phyloP scores from a whole-genome alignment of 1,284 basidiomycete genomes.

The Xerocomus cyaneibrunnescens region DNA sequence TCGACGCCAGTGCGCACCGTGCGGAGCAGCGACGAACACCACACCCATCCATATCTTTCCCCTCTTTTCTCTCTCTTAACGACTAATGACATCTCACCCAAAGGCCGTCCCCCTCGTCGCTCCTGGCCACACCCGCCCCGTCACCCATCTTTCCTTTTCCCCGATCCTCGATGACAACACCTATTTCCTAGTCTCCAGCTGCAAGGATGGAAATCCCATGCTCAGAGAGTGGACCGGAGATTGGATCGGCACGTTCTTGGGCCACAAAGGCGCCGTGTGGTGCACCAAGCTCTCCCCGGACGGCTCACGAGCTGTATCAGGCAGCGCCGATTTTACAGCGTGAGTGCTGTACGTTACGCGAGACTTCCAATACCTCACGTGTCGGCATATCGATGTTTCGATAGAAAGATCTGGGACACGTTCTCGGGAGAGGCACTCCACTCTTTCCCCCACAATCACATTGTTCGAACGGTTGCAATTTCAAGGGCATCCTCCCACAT shows the following conservation, averaged over 20 bases:
- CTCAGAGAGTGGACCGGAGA: constrained; percentile 96
- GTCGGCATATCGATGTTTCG: not conserved
- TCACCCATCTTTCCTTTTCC: constrained; percentile 94
- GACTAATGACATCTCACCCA: constrained; percentile 53
- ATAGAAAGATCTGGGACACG: constrained; percentile 97
- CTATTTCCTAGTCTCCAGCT: constrained; percentile 89
- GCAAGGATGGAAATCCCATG: constrained; percentile 98
- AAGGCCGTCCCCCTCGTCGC: constrained; percentile 77
- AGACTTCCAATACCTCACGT: constrained; percentile 3
- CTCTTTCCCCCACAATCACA: constrained; percentile 97
- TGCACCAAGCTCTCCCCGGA: constrained; percentile 91
- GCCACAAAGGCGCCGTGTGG: constrained; percentile 99
- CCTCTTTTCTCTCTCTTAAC: constrained; percentile 30
- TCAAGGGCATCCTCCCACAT: constrained; percentile 67
- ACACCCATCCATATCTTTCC: constrained; percentile 13
- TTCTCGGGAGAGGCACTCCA: constrained; percentile 84
- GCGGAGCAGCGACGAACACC: constrained; percentile 62
- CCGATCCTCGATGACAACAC: constrained; percentile 77
- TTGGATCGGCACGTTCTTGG: constrained; percentile 98
- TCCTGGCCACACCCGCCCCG: constrained; percentile 81
- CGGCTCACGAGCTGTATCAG: constrained; percentile 85
- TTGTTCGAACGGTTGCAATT: constrained; percentile 93
- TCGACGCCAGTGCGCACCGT: constrained; percentile 42
- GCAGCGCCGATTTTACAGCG: constrained; percentile 98
- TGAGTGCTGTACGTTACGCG: constrained; percentile 43